Percentiles rank a stretch among this genome's conserved stretches.
Conservation (phyloP, 495 filamentous ascomycete species). For the Aspergillus homomorphus region DNA sequence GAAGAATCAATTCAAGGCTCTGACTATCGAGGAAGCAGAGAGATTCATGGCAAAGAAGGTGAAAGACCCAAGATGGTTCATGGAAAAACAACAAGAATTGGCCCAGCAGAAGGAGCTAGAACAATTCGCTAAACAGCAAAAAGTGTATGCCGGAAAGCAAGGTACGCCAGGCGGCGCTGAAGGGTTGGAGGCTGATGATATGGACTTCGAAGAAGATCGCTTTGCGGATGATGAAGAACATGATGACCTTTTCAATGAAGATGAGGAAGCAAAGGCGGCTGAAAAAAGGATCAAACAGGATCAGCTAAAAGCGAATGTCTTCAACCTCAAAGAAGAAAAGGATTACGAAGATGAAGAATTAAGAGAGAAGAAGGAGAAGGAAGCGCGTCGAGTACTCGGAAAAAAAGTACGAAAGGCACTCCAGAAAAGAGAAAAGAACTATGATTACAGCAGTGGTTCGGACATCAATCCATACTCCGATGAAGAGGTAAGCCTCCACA, state of each 20-base stretch:
- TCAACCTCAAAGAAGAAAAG: constrained; percentile 77
- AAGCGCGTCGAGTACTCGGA: constrained; percentile 63
- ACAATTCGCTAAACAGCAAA: constrained; percentile 45
- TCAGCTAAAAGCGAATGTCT: constrained; percentile 81
- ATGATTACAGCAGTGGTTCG: constrained; percentile 73
- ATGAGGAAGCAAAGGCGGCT: constrained; percentile 84
- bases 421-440: constrained; percentile 79
- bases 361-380: constrained; percentile 63
- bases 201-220: constrained; percentile 63
- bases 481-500: constrained; percentile 38
- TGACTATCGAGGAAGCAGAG: constrained; percentile 84
- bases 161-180: constrained; percentile 29
- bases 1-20: constrained; percentile 76
- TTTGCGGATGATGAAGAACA: constrained; percentile 89
- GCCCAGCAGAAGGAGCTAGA: constrained; percentile 49
- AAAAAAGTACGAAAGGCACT: constrained; percentile 77
- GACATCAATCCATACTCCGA: constrained; percentile 73
- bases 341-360: constrained; percentile 80
- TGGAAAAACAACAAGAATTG: constrained; percentile 56
- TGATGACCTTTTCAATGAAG: constrained; percentile 75
- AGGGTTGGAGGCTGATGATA: constrained; percentile 58
- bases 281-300: constrained; percentile 83
- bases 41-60: constrained; percentile 70
- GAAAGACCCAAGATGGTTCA: constrained; percentile 74
- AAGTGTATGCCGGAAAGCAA: constrained; percentile 45